These are phyloP conservation scores for Persicaria tinctoria DNA, from an alignment of 148 eudicot species.

Conservation along the genomic window DNA sequence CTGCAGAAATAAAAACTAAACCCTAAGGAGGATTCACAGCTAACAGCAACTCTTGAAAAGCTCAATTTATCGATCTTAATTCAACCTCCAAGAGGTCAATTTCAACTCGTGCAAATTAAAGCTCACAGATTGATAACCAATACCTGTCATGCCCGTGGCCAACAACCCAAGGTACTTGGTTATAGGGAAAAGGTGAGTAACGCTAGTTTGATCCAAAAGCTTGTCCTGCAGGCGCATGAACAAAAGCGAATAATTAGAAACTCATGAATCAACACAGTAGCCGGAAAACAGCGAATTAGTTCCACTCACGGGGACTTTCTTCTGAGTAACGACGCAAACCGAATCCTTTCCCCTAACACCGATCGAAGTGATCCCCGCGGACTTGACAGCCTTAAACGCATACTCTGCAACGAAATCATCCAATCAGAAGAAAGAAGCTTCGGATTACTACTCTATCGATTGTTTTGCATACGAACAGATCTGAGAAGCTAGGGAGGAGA, in stretches of 20 bases:
- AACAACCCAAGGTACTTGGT: slow-evolving; percentile 77
- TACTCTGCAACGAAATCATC: slow-evolving; percentile 38
- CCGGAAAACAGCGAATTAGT: not conserved
- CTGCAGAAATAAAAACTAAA: too few relatives aligned
- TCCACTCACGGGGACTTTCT: slow-evolving; percentile 84
- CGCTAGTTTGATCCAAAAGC: slow-evolving; percentile 94
- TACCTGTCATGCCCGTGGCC: slow-evolving; percentile 96
- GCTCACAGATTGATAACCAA: not conserved
- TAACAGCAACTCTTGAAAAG: not conserved
- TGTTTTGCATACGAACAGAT: slow-evolving; percentile 9
- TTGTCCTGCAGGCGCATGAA: slow-evolving; percentile 55
- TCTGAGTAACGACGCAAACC: slow-evolving; percentile 94
- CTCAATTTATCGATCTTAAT: not conserved
- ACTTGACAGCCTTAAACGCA: slow-evolving; percentile 88
- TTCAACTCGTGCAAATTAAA: not conserved
- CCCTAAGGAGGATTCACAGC: too few relatives aligned
- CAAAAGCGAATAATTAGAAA: not conserved
- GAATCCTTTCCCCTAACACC: slow-evolving; percentile 93
- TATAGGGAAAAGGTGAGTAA: slow-evolving; percentile 70
- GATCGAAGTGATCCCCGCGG: slow-evolving; percentile 79
- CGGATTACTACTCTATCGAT: not conserved
- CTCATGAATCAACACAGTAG: too few relatives aligned
- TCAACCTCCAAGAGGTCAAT: not conserved
- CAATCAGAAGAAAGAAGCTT: not conserved
- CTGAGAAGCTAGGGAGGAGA: not conserved